These are phyloP conservation scores for Astrephomene gubernaculifera DNA, from an alignment of 139 green algal species.

Conservation along the genomic window DNA sequence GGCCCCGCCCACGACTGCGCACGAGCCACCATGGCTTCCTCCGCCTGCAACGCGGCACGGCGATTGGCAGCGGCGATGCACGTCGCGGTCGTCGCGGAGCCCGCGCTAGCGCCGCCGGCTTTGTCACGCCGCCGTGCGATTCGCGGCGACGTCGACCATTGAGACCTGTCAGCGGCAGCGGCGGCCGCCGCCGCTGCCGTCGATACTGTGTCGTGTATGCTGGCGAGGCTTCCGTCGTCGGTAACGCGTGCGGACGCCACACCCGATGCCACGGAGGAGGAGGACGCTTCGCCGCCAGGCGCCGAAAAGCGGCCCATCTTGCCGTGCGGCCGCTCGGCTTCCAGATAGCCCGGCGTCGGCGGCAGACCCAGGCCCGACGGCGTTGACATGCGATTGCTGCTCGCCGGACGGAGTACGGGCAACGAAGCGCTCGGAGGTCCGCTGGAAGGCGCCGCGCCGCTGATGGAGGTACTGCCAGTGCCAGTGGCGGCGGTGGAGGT, in stretches of 20 bases:
- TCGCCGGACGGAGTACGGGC: not conserved
- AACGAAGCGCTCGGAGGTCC: not conserved
- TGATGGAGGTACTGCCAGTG: too few species aligned
- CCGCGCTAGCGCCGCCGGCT: too few species aligned
- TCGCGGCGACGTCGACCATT: not conserved
- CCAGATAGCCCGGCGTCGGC: not conserved
- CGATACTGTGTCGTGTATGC: not conserved
- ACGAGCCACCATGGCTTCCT: not conserved
- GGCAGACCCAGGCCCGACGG: not conserved
- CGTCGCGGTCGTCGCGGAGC: too few species aligned
- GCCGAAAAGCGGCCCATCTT: not conserved
- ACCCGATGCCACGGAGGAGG: not conserved
- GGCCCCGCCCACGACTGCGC: conserved; percentile 29
- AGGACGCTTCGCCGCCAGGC: not conserved
- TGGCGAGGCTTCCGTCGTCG: not conserved
- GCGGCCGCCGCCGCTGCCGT: not conserved
- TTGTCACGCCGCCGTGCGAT: not conserved
- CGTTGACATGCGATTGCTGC: conserved; percentile 8
- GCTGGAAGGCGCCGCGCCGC: not conserved
- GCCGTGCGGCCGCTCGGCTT: not conserved
- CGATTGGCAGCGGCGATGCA: too few species aligned
- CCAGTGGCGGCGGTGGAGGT: not conserved
- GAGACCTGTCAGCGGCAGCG: not conserved
- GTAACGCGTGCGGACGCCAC: not conserved
- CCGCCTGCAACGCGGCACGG: too few species aligned